Evolutionary conservation across 768 basidiomycete genomes (phyloP).

Genomic region (Suillus plorans): DNA sequence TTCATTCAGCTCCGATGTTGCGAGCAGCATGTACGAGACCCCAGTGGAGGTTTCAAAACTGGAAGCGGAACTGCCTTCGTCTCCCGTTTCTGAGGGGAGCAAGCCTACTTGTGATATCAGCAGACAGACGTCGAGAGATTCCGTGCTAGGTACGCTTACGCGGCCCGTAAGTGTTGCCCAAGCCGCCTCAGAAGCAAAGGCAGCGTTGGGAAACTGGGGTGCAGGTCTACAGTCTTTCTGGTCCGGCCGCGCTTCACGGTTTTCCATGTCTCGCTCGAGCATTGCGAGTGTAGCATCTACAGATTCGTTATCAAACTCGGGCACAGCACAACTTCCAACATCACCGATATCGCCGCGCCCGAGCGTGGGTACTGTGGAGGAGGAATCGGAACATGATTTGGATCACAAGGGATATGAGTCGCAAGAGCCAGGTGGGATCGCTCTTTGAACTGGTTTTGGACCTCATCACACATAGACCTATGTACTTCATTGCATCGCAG

Average conservation of each 20-base stretch:
- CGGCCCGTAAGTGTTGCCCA: constrained; percentile 30
- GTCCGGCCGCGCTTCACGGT: constrained; percentile 38
- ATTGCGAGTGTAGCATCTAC: constrained; percentile 22
- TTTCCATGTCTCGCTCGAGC: constrained; percentile 35
- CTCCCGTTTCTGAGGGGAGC: constrained; percentile 10
- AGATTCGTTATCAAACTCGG: constrained; percentile 20
- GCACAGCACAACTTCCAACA: constrained; percentile 6
- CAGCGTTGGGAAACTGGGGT: constrained; percentile 40
- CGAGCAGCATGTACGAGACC: constrained; percentile 17
- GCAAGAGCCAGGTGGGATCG: constrained; percentile 27
- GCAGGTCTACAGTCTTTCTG: constrained; percentile 50
- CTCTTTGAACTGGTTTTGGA: constrained; percentile 22
- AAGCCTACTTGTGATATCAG: constrained; percentile 17
- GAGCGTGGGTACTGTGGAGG: constrained; percentile 26
- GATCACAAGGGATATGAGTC: constrained; percentile 14
- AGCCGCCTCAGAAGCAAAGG: constrained; percentile 34
- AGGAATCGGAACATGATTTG: constrained; percentile 23
- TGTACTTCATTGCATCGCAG: constrained; percentile 4
- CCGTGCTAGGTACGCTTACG: constrained; percentile 11
- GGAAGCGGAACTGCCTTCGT: constrained; percentile 22
- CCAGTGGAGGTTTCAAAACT: constrained; percentile 31
- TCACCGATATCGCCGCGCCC: constrained; percentile 15
- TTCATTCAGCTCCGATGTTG: constrained; percentile 22
- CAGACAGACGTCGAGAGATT: constrained; percentile 28
- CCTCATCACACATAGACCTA: background rate